Percentiles rank a stretch among this genome's conserved stretches.
Evolutionary conservation across 2,329 filamentous ascomycete genomes (phyloP).

Genomic region (Fusarium udum): DNA sequence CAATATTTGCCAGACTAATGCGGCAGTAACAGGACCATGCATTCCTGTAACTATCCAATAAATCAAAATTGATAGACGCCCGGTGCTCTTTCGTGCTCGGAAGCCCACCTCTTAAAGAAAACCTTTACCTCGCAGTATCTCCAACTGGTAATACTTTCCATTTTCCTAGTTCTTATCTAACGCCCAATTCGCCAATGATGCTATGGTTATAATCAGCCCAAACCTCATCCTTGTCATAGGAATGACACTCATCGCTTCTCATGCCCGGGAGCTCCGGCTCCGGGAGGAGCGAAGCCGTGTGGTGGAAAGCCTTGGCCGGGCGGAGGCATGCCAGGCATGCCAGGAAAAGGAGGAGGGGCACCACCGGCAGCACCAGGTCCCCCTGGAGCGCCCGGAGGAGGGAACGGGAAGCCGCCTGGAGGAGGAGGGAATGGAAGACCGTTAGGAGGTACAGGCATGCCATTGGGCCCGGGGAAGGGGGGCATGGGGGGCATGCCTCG

Average conservation of each 20-base stretch:
- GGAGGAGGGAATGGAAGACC: constrained; percentile 50
- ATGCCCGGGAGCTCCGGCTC: constrained; percentile 50
- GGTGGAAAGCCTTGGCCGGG: constrained; percentile 56
- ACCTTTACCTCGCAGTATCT: background rate
- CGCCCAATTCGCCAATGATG: constrained; percentile 48
- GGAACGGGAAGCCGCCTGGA: constrained; percentile 48
- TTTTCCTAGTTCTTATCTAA: constrained; percentile 39
- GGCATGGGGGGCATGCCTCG: constrained; percentile 59
- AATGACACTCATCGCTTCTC: constrained; percentile 49
- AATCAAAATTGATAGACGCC: background rate
- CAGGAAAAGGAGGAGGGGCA: constrained; percentile 45
- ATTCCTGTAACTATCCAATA: background rate
- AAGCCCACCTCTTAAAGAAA: background rate
- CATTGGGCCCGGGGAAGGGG: constrained; percentile 56
- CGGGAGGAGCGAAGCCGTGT: constrained; percentile 49
- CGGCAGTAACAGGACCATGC: background rate
- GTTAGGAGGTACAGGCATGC: constrained; percentile 55
- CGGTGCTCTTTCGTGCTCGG: background rate
- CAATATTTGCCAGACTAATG: constrained; percentile 16
- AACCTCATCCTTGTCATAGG: constrained; percentile 9
- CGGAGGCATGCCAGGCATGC: constrained; percentile 51
- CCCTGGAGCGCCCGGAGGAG: constrained; percentile 48
- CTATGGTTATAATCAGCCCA: constrained; percentile 33
- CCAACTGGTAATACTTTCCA: constrained; percentile 9
- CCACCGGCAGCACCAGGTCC: constrained; percentile 42